A percentile compares a stretch with the other conserved stretches of the same genome.
Evolutionary conservation across 177 flowering plant genomes (phyloP).

Genomic region (Tripterygium wilfordii): DNA sequence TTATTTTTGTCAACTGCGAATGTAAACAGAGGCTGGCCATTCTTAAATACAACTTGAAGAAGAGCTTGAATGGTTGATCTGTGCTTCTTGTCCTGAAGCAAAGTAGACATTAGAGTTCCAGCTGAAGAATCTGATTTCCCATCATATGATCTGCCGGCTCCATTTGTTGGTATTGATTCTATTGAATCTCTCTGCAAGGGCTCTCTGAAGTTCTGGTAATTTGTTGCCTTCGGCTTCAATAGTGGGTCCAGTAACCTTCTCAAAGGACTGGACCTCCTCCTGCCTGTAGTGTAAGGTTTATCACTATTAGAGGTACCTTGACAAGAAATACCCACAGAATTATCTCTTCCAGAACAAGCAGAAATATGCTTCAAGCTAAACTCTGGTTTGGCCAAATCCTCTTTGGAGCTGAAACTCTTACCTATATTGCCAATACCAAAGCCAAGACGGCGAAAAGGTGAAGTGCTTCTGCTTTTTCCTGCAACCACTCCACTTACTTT

Average conservation of each 20-base stretch:
- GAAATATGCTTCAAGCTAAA: conserved; percentile 5
- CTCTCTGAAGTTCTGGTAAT: conserved; percentile 7
- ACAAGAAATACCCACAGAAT: conserved; percentile 9
- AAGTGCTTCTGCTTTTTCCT: conserved; percentile 25
- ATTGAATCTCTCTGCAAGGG: conserved; percentile 14
- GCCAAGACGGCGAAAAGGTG: conserved; percentile 34
- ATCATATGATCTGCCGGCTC: conserved; percentile 4
- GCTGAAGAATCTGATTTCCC: conserved; percentile 7
- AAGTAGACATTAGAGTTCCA: too few relatives aligned
- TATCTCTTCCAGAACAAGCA: conserved; percentile 10
- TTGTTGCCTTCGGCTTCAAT: conserved; percentile 25
- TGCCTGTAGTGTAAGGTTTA: conserved; percentile 7
- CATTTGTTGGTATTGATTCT: conserved; percentile 7
- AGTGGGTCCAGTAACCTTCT: conserved; percentile 43
- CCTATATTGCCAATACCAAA: conserved; percentile 19
- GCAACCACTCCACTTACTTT: conserved; percentile 5
- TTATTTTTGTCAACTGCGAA: conserved; percentile 30
- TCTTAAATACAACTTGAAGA: conserved; percentile 26
- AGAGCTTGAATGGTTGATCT: conserved; percentile 27
- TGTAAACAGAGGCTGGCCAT: conserved; percentile 36
- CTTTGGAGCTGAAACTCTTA: conserved; percentile 17
- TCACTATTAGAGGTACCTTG: conserved; percentile 8
- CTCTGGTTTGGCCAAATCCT: conserved; percentile 2
- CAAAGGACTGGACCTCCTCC: conserved; percentile 36
- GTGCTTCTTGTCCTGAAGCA: conserved; percentile 7